Base-by-base conservation (phyloP, 768 basidiomycete species). In the Tylopilus sp. region DNA sequence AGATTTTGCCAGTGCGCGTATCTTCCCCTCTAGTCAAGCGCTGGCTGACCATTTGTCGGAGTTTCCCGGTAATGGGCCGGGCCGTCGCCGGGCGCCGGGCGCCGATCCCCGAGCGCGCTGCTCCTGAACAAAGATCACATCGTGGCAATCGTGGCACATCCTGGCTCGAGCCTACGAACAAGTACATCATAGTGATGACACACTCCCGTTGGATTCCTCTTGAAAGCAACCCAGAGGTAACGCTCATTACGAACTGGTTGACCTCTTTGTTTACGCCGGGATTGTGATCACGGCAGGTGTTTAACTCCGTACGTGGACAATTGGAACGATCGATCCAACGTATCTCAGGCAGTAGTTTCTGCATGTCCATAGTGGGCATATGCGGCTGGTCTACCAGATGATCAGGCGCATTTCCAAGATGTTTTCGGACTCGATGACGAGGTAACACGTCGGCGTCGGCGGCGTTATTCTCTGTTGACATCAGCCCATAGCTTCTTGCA, bases 401-500 rank as follows among this genome's bases (percentile, higher is more conserved):
- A 75, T 16, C 68, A 74, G 36, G 74, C 75, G 9, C 72, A 77
- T 24, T 91, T 91, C 58, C 72, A 77, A 31, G 89, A 92, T 63
- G 75, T 92, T 21, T 92, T 79, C 56, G 89, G 89, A 6, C 67
- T 91, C 21, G 89, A 91, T 54, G 68, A 74, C 7, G 84, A 85
- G 66, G 88, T 85, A 44, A 17, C 10, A 44, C 47, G 61, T 21
- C 42, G n/a, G 3, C 11, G 38, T 34, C 31, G 3, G 6, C 9
- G 17, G 22, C 29, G 21, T 34, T 26, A 36, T 4, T 4, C 22
- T 30, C 47, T 16, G 31, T 24, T n/a, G 16, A 30, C 12, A 29
- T 30, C 16, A 29, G 22, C 11, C 22, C 22, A 19, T 36, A 97
- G 82, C 78, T 94, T 30, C 81, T 96, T 3, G 71, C 53, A 0